These are phyloP conservation scores for Hypoxylon sp. DNA, from an alignment of 2,329 filamentous ascomycete genomes.

Conservation along the genomic window DNA sequence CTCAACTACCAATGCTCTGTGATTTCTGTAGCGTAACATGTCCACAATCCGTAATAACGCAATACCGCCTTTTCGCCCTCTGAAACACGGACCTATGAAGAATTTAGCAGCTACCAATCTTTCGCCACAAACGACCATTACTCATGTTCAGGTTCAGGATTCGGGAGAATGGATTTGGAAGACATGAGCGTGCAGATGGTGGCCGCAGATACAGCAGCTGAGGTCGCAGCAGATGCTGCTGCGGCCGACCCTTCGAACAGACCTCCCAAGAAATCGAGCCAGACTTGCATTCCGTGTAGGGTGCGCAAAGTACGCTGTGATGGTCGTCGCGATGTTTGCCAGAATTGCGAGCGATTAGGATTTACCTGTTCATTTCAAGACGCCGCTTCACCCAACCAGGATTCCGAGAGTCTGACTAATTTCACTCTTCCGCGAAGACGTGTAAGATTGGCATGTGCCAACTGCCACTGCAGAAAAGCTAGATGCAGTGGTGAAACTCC, in stretches of 20 bases:
- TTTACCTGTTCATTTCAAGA: slow-evolving; percentile 72
- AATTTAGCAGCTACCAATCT: slow-evolving; percentile 24
- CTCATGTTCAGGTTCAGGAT: slow-evolving; percentile 42
- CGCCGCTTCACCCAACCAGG: slow-evolving; percentile 55
- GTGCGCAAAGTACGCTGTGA: slow-evolving; percentile 72
- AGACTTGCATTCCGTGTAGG: slow-evolving; percentile 69
- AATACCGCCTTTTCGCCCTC: slow-evolving; percentile 38
- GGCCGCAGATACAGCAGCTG: slow-evolving; percentile 54
- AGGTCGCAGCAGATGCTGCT: slow-evolving; percentile 55
- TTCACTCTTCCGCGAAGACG: slow-evolving; percentile 66
- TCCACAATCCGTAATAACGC: slow-evolving; percentile 43
- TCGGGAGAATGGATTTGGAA: slow-evolving; percentile 55
- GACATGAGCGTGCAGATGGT: slow-evolving; percentile 56
- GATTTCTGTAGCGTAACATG: slow-evolving; percentile 42
- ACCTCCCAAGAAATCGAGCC: slow-evolving; percentile 54
- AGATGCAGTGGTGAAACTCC: slow-evolving; percentile 71
- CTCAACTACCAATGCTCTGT: slow-evolving; percentile 34
- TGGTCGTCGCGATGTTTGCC: slow-evolving; percentile 66
- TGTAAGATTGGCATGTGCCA: slow-evolving; percentile 70
- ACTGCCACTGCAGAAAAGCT: slow-evolving; percentile 71
- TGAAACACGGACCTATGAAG: slow-evolving; percentile 28
- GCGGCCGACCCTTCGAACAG: slow-evolving; percentile 54
- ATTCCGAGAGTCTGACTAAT: slow-evolving; percentile 56
- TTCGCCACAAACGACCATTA: slow-evolving; percentile 11
- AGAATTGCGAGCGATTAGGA: slow-evolving; percentile 71